phyloP scores from a whole-genome alignment of 2,329 filamentous ascomycete species.

The Sclerotinia borealis region DNA sequence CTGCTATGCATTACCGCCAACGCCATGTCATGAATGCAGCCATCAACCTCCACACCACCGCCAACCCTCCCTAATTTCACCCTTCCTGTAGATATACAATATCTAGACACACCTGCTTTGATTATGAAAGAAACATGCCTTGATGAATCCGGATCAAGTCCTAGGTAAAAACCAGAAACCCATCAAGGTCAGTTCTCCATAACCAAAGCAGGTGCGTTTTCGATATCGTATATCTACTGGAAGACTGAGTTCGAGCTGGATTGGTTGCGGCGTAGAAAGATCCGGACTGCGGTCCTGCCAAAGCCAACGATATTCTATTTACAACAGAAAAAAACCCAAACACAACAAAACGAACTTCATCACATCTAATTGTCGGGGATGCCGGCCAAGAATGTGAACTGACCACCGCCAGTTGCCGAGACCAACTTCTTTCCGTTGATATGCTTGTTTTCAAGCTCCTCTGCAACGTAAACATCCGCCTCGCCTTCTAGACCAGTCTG shows the following conservation, averaged over 20 bases:
- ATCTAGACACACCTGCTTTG: not conserved
- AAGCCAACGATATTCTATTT: not conserved
- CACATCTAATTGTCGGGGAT: not conserved
- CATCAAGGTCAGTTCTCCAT: not conserved
- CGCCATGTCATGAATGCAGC: not conserved
- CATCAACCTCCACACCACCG: not conserved
- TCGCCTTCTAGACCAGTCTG: slow-evolving; percentile 70
- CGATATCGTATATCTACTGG: not conserved
- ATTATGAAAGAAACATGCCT: not conserved
- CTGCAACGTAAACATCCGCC: slow-evolving; percentile 72
- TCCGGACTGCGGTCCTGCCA: not conserved
- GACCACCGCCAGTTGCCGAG: slow-evolving; percentile 74
- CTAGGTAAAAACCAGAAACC: slow-evolving; percentile 3
- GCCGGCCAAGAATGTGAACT: slow-evolving; percentile 61
- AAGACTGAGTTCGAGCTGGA: not conserved
- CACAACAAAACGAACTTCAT: not conserved
- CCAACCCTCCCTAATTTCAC: not conserved
- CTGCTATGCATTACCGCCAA: not conserved
- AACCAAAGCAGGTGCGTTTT: not conserved
- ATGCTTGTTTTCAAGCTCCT: slow-evolving; percentile 76
- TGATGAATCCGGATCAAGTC: slow-evolving; percentile 4
- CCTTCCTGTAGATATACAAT: not conserved
- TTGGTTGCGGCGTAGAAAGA: not conserved
- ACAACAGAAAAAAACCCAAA: not conserved
- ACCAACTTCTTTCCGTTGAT: slow-evolving; percentile 67